Evolutionary conservation across 306 rosid genomes (phyloP).

Genomic region (Luffa acutangula): DNA sequence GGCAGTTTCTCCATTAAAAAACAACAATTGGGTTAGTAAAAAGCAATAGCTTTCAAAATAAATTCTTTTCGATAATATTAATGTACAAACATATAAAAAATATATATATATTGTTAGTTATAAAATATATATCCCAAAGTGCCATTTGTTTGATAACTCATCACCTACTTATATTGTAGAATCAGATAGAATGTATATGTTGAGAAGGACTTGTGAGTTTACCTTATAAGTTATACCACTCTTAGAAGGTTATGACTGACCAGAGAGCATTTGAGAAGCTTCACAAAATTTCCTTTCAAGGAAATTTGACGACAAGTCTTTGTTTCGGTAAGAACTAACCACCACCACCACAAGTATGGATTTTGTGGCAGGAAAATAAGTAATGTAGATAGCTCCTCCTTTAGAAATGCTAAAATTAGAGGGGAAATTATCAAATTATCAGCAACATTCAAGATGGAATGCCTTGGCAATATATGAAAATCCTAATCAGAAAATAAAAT

Average conservation of each 20-base stretch:
- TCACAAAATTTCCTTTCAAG: constrained; percentile 75
- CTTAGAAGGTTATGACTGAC: constrained; percentile 40
- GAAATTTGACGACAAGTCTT: constrained; percentile 59
- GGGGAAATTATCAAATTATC: not conserved
- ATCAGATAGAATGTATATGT: not conserved
- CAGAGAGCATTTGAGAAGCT: constrained; percentile 67
- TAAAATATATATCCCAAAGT: not conserved
- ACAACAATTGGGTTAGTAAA: not conserved
- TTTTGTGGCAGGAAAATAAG: constrained; percentile 64
- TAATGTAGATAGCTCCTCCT: constrained; percentile 69
- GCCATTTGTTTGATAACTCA: not conserved
- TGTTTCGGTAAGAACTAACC: constrained; percentile 87
- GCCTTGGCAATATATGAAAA: not conserved
- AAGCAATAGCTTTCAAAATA: too few relatives aligned
- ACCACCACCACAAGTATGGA: constrained; percentile 57
- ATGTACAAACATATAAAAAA: not conserved
- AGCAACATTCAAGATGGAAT: not conserved
- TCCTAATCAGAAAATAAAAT: not conserved
- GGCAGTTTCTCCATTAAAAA: not conserved
- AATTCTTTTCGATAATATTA: not conserved
- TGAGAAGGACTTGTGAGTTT: constrained; percentile 5
- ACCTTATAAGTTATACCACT: constrained; percentile 57
- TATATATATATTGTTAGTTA: not conserved
- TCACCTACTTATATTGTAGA: not conserved
- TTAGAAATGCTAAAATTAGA: constrained; percentile 57